Evolutionary conservation across 1,284 basidiomycete genomes (phyloP).

Genomic region (Ustilago loliicola): DNA sequence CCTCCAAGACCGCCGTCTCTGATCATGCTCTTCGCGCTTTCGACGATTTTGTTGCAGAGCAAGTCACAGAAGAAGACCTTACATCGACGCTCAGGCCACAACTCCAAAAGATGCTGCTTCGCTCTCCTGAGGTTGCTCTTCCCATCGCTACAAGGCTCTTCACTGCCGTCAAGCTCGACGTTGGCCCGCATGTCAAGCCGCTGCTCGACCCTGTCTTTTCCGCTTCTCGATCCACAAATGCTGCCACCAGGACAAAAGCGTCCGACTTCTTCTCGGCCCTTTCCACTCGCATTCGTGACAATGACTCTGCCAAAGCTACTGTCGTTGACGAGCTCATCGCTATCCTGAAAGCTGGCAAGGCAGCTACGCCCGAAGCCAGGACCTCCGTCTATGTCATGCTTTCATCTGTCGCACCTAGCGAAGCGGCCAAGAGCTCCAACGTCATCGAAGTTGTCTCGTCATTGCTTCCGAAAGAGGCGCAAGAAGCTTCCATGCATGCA

Average conservation of each 20-base stretch:
- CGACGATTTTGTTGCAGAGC: constrained; percentile 52
- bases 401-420: constrained; percentile 26
- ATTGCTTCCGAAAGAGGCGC: constrained; percentile 61
- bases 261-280: constrained; percentile 47
- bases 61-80: constrained; percentile 55
- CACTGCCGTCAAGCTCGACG: constrained; percentile 40
- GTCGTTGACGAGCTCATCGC: constrained; percentile 56
- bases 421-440: constrained; percentile 33
- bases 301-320: constrained; percentile 28
- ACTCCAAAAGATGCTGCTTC: constrained; percentile 67
- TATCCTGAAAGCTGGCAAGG: constrained; percentile 57
- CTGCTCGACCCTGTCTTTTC: constrained; percentile 53
- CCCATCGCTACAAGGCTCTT: constrained; percentile 54
- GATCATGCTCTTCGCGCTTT: constrained; percentile 48
- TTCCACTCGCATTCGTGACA: constrained; percentile 26
- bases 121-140: constrained; percentile 64
- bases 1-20: constrained; percentile 57
- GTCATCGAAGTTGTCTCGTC: constrained; percentile 49
- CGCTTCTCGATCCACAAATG: constrained; percentile 56
- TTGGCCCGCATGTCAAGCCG: constrained; percentile 43
- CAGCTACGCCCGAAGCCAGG: constrained; percentile 55
- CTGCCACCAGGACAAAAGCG: constrained; percentile 51
- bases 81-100: constrained; percentile 57
- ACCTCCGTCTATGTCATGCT: constrained; percentile 60
- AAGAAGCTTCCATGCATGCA: constrained; percentile 56